A percentile compares a stretch with the other conserved stretches of the same genome.
Evolutionary conservation across 164 flowering plant genomes (phyloP).

Genomic region (Vitis rotundifolia): DNA sequence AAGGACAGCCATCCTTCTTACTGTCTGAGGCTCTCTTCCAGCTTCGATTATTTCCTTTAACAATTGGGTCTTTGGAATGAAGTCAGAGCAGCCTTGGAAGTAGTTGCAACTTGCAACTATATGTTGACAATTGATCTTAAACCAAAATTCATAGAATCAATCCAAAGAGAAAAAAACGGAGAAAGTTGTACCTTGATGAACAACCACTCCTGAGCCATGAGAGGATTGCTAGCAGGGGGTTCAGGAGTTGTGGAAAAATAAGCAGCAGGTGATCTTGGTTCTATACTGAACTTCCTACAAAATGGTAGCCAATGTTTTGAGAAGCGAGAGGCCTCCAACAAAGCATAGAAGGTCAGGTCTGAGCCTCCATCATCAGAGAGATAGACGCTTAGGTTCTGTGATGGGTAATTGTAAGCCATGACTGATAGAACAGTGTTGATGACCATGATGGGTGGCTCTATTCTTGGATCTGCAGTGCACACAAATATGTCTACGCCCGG

Average conservation of each 20-base stretch:
- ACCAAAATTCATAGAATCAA: too few species aligned
- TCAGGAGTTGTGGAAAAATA: conserved; percentile 19
- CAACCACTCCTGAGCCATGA: conserved; percentile 4
- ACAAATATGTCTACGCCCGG: conserved; percentile 43
- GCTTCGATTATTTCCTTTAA: too few species aligned
- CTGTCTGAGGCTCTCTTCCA: too few species aligned
- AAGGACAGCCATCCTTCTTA: too few species aligned
- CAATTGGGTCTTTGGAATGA: too few species aligned
- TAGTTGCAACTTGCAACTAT: too few species aligned
- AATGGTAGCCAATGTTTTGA: conserved; percentile 50
- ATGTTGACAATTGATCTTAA: too few species aligned
- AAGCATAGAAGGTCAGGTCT: conserved; percentile 41
- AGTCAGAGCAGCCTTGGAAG: too few species aligned
- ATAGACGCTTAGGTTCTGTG: conserved; percentile 41
- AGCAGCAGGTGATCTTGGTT: conserved; percentile 41
- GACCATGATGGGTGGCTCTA: conserved; percentile 45
- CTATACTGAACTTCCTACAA: conserved; percentile 38
- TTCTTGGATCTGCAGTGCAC: conserved; percentile 47
- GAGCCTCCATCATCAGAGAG: conserved; percentile 53
- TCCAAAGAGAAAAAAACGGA: too few species aligned
- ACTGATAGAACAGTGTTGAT: conserved; percentile 43
- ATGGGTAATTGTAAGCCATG: conserved; percentile 47
- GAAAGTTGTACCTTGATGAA: conserved; percentile 12
- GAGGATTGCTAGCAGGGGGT: not conserved
- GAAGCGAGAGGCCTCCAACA: conserved; percentile 47